Percentiles rank a stretch among this genome's conserved stretches.
These are phyloP conservation scores for Alternaria alternata DNA, from an alignment of 2,329 filamentous ascomycete genomes.

Conservation along the genomic window DNA sequence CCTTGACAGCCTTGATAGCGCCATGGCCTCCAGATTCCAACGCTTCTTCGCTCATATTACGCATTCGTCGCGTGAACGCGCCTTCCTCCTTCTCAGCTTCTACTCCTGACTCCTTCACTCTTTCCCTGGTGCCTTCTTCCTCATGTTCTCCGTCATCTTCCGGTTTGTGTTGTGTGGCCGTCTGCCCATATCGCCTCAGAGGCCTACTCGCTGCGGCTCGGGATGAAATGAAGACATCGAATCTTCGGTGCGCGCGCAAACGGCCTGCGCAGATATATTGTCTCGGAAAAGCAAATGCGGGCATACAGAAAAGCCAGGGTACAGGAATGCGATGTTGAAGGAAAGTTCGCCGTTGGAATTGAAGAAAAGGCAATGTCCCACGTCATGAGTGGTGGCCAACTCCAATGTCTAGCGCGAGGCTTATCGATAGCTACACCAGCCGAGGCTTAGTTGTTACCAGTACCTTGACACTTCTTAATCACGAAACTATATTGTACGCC, in stretches of 20 bases:
- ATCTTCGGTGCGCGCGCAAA: conserved; percentile 44
- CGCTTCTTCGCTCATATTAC: conserved; percentile 67
- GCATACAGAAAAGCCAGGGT: conserved; percentile 38
- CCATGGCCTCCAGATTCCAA: conserved; percentile 64
- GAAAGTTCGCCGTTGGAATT: neutral
- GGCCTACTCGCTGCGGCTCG: conserved; percentile 13
- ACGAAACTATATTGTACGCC: neutral
- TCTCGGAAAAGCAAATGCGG: conserved; percentile 26
- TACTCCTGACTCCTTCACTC: neutral
- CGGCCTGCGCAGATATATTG: conserved; percentile 51
- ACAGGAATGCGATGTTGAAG: conserved; percentile 3
- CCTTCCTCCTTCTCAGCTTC: conserved; percentile 51
- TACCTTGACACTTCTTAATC: too few relatives aligned
- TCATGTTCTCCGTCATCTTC: conserved; percentile 18
- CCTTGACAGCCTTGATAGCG: conserved; percentile 64
- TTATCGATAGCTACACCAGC: conserved; percentile 15
- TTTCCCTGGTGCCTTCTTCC: conserved; percentile 21
- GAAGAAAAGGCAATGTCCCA: conserved; percentile 6
- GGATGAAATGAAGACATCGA: conserved; percentile 14
- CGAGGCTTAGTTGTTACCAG: neutral
- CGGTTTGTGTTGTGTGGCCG: conserved; percentile 26
- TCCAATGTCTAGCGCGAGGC: conserved; percentile 10
- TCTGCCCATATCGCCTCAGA: conserved; percentile 35
- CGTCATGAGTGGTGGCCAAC: conserved; percentile 22
- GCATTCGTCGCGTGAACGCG: conserved; percentile 66